phyloP scores from a whole-genome alignment of 1,139 yeast genomes.

The Candida smagusa region DNA sequence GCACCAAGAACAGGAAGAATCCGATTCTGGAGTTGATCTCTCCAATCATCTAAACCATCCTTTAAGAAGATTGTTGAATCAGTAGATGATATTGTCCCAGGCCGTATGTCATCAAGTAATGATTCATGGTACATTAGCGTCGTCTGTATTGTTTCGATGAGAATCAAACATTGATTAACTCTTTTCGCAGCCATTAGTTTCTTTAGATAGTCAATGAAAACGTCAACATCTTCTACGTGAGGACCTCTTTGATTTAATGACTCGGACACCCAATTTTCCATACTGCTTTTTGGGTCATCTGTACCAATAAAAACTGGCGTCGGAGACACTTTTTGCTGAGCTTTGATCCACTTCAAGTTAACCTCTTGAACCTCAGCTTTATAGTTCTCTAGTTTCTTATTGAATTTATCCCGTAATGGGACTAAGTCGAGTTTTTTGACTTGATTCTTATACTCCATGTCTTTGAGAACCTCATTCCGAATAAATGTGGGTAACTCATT shows the following conservation, averaged over 20 bases:
- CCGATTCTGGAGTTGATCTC: slow-evolving; percentile 9
- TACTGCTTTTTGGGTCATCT: slow-evolving; percentile 29
- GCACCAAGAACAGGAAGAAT: slow-evolving; percentile 8
- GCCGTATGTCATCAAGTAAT: slow-evolving; percentile 3
- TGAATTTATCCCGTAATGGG: slow-evolving; percentile 31
- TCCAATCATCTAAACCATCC: slow-evolving; percentile 26
- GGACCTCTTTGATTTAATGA: slow-evolving; percentile 53
- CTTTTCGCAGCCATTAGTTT: slow-evolving; percentile 18
- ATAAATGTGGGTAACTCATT: slow-evolving; percentile 48
- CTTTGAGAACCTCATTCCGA: slow-evolving; percentile 39
- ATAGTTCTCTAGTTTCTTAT: slow-evolving; percentile 16
- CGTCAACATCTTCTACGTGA: slow-evolving; percentile 49
- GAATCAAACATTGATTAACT: slow-evolving; percentile 18
- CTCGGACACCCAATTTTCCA: slow-evolving; percentile 48
- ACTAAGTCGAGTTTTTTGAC: slow-evolving; percentile 25
- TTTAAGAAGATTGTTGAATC: slow-evolving; percentile 7
- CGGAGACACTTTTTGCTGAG: slow-evolving; percentile 18
- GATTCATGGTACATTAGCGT: slow-evolving; percentile 16
- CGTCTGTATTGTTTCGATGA: slow-evolving; percentile 19
- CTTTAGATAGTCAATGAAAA: slow-evolving; percentile 30
- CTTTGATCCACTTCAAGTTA: slow-evolving; percentile 24
- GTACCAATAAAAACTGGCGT: slow-evolving; percentile 38
- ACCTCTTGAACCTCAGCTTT: slow-evolving; percentile 18
- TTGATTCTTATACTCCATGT: slow-evolving; percentile 30
- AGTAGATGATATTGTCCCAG: not conserved